phyloP scores from a whole-genome alignment of 225 moss, liverwort and hornwort species.

The Rhytidiadelphus loreus region DNA sequence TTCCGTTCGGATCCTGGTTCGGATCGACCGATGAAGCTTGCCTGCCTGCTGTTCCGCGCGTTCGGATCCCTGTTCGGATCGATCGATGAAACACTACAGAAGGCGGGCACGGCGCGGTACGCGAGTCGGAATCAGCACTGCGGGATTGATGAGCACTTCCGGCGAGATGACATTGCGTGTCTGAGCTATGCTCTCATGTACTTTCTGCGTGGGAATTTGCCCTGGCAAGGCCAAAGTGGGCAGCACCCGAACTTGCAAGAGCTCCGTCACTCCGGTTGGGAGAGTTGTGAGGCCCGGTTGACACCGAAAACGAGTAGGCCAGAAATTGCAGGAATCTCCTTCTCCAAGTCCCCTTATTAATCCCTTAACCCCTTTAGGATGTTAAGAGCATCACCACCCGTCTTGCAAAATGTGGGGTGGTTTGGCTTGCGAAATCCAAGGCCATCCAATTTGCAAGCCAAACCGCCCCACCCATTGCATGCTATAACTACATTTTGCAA shows the following conservation, averaged over 20 bases:
- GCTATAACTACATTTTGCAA: too few species aligned
- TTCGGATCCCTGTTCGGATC: too few species aligned
- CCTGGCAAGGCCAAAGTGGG: slow-evolving; percentile 19
- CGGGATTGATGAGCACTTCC: slow-evolving; percentile 33
- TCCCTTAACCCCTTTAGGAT: too few species aligned
- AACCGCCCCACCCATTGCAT: too few species aligned
- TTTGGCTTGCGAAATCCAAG: too few species aligned
- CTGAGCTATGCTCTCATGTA: slow-evolving; percentile 39
- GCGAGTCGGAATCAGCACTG: slow-evolving; percentile 33
- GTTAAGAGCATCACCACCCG: too few species aligned
- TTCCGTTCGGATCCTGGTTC: neutral
- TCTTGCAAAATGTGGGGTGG: too few species aligned
- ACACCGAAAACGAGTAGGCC: neutral
- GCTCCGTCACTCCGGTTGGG: neutral
- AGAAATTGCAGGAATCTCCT: too few species aligned
- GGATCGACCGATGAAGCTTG: neutral
- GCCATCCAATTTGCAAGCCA: too few species aligned
- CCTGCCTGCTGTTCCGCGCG: too few species aligned
- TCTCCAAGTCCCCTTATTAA: too few species aligned
- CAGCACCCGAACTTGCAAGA: neutral
- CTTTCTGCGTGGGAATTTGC: slow-evolving; percentile 31
- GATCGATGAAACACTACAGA: too few species aligned
- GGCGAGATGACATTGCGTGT: slow-evolving; percentile 35
- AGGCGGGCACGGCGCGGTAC: slow-evolving; percentile 27
- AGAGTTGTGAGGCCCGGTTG: neutral